These are phyloP conservation scores for Neofusicoccum umdonicola DNA, from an alignment of 2,329 filamentous ascomycete genomes.

Conservation along the genomic window DNA sequence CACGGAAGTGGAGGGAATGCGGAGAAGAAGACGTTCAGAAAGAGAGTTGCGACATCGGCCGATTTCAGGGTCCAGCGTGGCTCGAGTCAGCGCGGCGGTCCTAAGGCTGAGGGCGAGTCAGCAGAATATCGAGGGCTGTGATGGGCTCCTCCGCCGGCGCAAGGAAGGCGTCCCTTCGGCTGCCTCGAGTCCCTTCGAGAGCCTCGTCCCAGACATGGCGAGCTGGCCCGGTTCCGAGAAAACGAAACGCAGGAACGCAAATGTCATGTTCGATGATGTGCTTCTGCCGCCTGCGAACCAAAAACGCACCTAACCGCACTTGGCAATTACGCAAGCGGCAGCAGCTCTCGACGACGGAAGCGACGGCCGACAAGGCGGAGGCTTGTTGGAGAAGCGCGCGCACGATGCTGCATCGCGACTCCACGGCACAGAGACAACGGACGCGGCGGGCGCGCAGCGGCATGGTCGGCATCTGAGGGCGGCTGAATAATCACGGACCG, in stretches of 20 bases:
- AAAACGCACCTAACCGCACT: neutral
- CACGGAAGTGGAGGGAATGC: neutral
- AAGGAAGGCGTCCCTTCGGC: too few species aligned
- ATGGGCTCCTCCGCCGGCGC: too few species aligned
- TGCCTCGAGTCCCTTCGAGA: too few species aligned
- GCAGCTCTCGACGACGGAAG: neutral
- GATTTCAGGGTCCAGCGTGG: neutral
- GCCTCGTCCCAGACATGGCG: neutral
- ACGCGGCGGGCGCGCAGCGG: neutral
- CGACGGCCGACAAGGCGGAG: too few species aligned
- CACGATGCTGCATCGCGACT: too few species aligned
- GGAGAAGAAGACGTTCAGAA: neutral
- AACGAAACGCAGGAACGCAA: neutral
- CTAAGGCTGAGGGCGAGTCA: neutral
- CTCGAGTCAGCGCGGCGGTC: neutral
- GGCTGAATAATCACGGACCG: constrained; percentile 14
- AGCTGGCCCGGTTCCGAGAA: neutral
- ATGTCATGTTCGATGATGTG: neutral
- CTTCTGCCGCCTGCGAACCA: neutral
- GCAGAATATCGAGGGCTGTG: too few species aligned
- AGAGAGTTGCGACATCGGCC: neutral
- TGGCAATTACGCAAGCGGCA: neutral
- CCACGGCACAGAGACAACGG: too few species aligned
- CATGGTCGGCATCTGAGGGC: neutral
- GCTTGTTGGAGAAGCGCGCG: too few species aligned